Base-by-base conservation (phyloP, 805 yeast species). In the Kodamaea lidongshanica region DNA sequence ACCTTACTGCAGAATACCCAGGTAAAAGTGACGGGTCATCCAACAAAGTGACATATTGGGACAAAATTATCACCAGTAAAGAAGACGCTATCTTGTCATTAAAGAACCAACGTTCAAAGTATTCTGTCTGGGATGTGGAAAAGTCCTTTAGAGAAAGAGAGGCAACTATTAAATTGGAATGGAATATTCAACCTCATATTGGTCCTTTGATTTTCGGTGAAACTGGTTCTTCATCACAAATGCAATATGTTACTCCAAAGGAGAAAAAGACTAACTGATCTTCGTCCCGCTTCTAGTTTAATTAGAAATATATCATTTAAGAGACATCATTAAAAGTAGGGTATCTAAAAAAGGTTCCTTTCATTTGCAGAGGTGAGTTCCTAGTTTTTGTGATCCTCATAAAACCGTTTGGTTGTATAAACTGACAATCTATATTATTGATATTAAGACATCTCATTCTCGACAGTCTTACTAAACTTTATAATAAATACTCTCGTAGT, bases 111-210 rank as follows among this genome's bases (percentile, higher is more conserved):
- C 72, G 72, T 40, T 72, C 88, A 1, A 83, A 85, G 56, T 89
- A 89, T 53, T 73, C 84, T 0, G 84, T 86, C 9, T 92, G 94
- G 86, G 97, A 89, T 56, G 70, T 79, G 30, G 79, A 77, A 45
- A 70, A 72, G 31, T 56, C 69, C 13, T 70, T 79, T 38, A 61
- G 73, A 28, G 74, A 72, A 30, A 73, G 82, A 45, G 72, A 79
- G 13, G 85, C 94, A 12, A 65, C 60, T 4, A 62, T 89, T 34
- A 74, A 67, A 38, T 62, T 89, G 30, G 87, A 84, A 40, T 89
- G 95, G 89, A 88, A 88, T 52, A 70, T 89, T 26, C 97, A 89
- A 59, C 98, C 98, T 2, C 69, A 77, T 53, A 74, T 89, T 6
- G 98, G 98, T 8, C 75, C 86, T 1, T 58, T 89, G 39, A 52